phyloP scores from a whole-genome alignment of 495 filamentous ascomycete genomes.

The Aspergillus conjunctus region DNA sequence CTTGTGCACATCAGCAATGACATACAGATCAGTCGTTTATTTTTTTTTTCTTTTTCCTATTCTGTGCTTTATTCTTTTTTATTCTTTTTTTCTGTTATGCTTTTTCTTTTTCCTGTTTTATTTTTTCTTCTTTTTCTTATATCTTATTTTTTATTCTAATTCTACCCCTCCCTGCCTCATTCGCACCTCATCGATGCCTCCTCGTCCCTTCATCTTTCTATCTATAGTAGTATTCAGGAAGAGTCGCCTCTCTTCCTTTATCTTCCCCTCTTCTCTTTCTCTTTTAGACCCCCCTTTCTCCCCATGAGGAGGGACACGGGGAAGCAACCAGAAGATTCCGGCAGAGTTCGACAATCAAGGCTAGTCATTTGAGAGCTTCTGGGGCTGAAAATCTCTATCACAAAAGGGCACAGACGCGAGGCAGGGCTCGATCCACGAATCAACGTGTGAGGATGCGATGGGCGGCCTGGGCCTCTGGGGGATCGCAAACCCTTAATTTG shows the following conservation, averaged over 20 bases:
- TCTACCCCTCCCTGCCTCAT: background rate
- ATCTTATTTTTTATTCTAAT: too few relatives aligned
- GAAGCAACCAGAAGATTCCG: slow-evolving; percentile 28
- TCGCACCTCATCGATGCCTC: background rate
- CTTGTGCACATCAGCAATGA: slow-evolving; percentile 21
- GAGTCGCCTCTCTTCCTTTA: background rate
- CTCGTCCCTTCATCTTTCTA: background rate
- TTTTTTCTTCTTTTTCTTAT: background rate
- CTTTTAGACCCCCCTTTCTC: slow-evolving; percentile 8
- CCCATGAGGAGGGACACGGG: slow-evolving; percentile 26
- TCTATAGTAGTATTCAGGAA: background rate
- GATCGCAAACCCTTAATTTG: slow-evolving; percentile 44
- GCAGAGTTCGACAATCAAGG: slow-evolving; percentile 27
- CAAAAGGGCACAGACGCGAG: slow-evolving; percentile 37
- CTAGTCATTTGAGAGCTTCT: slow-evolving; percentile 21
- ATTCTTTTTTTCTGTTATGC: slow-evolving; percentile 4
- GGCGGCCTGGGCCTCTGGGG: slow-evolving; percentile 22
- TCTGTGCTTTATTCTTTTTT: slow-evolving; percentile 13
- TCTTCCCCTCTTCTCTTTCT: slow-evolving; percentile 9
- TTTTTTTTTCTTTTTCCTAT: slow-evolving; percentile 13
- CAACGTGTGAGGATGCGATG: slow-evolving; percentile 30
- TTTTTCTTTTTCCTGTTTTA: slow-evolving; percentile 16
- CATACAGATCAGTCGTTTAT: slow-evolving; percentile 28
- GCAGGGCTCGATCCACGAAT: slow-evolving; percentile 39
- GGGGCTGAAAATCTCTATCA: slow-evolving; percentile 40